Percentiles rank a stretch among this genome's conserved stretches.
phyloP scores from a whole-genome alignment of 805 yeast genomes.

The Cyberlindnera maritima region DNA sequence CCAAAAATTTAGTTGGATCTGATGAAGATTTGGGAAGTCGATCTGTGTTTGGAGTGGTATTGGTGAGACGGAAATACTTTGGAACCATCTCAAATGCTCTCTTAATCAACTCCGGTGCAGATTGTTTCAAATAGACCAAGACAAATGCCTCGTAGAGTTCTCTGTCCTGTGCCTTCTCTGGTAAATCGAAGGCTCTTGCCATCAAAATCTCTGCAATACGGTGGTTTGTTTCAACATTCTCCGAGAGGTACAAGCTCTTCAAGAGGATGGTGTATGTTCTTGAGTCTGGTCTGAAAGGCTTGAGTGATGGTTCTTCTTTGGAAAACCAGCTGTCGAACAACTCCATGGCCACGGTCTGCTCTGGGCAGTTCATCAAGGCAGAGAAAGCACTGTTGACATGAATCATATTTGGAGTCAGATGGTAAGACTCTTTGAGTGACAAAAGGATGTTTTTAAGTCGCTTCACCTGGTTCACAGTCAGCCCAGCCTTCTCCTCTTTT shows the following conservation, averaged over 20 bases:
- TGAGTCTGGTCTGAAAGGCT: constrained; percentile 31
- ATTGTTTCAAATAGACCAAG: constrained; percentile 16
- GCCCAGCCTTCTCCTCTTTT: constrained; percentile 17
- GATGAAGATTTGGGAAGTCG: background rate
- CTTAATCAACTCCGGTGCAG: constrained; percentile 13
- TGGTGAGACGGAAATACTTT: constrained; percentile 18
- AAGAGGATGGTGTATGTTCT: constrained; percentile 32
- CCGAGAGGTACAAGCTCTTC: constrained; percentile 20
- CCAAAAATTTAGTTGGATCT: background rate
- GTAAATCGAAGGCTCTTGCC: constrained; percentile 11
- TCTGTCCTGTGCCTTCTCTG: constrained; percentile 15
- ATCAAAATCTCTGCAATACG: constrained; percentile 4
- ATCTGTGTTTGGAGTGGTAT: constrained; percentile 1
- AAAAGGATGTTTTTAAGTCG: constrained; percentile 33
- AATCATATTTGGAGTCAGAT: constrained; percentile 33
- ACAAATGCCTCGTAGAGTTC: constrained; percentile 21
- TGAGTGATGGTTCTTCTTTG: constrained; percentile 17
- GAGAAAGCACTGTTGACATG: constrained; percentile 46
- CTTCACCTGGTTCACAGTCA: constrained; percentile 35
- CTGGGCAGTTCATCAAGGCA: constrained; percentile 41
- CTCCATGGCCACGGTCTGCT: constrained; percentile 37
- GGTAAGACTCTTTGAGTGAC: constrained; percentile 27
- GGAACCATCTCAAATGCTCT: constrained; percentile 22
- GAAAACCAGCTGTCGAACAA: constrained; percentile 33
- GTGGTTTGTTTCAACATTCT: constrained; percentile 1